phyloP scores from a whole-genome alignment of 139 green algal genomes.

The Coelastrella sp. region DNA sequence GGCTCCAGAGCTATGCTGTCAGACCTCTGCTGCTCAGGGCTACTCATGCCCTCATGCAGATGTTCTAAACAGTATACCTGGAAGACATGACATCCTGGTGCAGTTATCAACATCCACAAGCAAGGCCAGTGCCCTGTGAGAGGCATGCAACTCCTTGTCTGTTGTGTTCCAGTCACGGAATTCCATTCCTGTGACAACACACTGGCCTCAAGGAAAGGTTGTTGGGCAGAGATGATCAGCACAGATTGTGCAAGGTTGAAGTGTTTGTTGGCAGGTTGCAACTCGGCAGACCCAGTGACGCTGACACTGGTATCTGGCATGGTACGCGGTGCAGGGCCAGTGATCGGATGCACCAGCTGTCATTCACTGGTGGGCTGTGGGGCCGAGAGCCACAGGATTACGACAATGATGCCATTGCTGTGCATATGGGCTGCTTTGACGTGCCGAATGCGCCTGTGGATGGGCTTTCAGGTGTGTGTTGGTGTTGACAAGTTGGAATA shows the following conservation, averaged over 20 bases:
- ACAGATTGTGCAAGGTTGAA: background rate
- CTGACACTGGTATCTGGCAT: background rate
- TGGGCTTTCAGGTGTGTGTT: background rate
- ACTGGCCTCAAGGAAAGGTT: background rate
- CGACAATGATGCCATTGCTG: conserved; percentile 33
- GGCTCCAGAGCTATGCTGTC: too few species aligned
- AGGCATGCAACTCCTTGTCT: too few species aligned
- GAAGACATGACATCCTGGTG: too few species aligned
- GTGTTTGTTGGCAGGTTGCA: too few species aligned
- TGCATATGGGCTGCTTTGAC: conserved; percentile 32
- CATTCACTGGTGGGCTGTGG: conserved; percentile 23
- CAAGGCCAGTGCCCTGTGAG: too few species aligned
- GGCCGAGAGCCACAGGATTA: conserved; percentile 35
- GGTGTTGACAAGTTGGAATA: background rate
- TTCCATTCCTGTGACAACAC: too few species aligned
- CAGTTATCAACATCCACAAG: too few species aligned
- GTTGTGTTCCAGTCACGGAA: too few species aligned
- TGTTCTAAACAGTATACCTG: background rate
- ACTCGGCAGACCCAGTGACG: too few species aligned
- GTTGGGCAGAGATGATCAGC: background rate
- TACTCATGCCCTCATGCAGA: background rate
- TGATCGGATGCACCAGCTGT: conserved; percentile 4
- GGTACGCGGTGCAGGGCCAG: background rate
- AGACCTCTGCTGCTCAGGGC: too few species aligned
- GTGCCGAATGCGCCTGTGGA: conserved; percentile 19